Evolutionary conservation across 352 stramenopile species (phyloP).

Genomic region (Globisporangium barbulae): DNA sequence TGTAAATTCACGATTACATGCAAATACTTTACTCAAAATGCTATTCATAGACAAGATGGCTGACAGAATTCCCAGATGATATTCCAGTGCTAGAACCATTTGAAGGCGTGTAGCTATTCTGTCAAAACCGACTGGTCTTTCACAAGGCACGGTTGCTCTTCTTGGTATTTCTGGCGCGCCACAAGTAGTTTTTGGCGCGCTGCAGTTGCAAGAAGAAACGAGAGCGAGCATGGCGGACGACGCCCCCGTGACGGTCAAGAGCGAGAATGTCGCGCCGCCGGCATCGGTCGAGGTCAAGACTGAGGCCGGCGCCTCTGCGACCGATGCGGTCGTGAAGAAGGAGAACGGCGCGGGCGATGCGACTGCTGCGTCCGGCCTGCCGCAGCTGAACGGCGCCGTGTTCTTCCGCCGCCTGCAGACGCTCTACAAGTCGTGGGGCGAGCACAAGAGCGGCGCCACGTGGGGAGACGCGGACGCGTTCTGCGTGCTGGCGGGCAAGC

Average conservation of each 20-base stretch:
- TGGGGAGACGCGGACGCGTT: constrained; percentile 75
- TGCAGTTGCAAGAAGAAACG: neutral
- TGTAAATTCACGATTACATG: too few relatives aligned
- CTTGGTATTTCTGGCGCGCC: neutral
- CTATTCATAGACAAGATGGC: too few relatives aligned
- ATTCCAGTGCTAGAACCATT: neutral
- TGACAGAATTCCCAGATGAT: neutral
- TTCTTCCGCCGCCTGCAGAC: constrained; percentile 83
- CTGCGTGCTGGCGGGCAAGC: constrained; percentile 78
- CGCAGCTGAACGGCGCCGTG: constrained; percentile 53
- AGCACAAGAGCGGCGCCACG: constrained; percentile 36
- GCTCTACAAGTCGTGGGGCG: constrained; percentile 69
- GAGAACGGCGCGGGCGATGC: constrained; percentile 19
- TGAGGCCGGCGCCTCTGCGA: constrained; percentile 13
- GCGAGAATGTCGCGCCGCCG: constrained; percentile 11
- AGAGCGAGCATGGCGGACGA: constrained; percentile 26
- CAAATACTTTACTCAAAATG: too few relatives aligned
- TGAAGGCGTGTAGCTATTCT: neutral
- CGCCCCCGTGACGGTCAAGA: constrained; percentile 17
- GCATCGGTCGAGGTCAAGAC: constrained; percentile 23
- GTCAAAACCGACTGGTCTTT: constrained; percentile 4
- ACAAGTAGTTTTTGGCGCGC: constrained; percentile 9
- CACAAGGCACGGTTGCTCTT: neutral
- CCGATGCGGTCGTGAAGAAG: constrained; percentile 26
- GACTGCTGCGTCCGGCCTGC: constrained; percentile 15